Evolutionary conservation across 208 protist species (phyloP), one percentile per base, ranked within the genome.

Genomic region (Phytomonas sp.): DNA sequence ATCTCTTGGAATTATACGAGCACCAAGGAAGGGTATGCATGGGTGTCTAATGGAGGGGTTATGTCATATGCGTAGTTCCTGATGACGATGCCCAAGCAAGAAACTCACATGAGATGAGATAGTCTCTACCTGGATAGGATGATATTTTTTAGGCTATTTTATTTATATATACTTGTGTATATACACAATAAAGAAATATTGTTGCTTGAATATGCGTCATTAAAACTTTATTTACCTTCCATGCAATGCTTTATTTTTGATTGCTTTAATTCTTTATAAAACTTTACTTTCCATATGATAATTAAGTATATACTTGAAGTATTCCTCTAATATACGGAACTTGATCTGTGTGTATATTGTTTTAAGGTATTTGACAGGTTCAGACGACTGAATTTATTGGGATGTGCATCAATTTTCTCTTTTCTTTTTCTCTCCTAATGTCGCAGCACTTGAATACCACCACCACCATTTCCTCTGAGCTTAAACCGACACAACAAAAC

Each of bases 341-440:
- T 7, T 56, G 4, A 61, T 66, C n/a, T 32, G 1, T 43, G 29
- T 43, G 17, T 67, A 7, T 13, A 37, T 4, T 26, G n/a, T 70
- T 23, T 31, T 68, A 31, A 63, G 30, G 20, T 60, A 20, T 56
- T 4, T 5, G 11, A 37, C 33, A 3, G 15, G 31, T 17, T 43
- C 15, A 63, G 11, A 3, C 2, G 33, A 20, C 31, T 60, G 31
- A 20, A 62, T 62, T 60, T 29, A 62, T 36, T 60, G 28, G 1
- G 36, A 74, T 13, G 11, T 32, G 32, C 29, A 23, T 60, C 46
- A 56, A 36, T 60, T 76, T 62, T 28, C 17, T 71, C 4, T 60
- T 75, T 29, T 71, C 11, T 15, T n/a, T 26, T 67, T 76, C 66
- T 66, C 72, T 66, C 26, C 29, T 71, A 17, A 20, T 63, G 15